A percentile compares a stretch with the other conserved stretches of the same genome.
Conservation (phyloP, 2,329 filamentous ascomycete genomes). For the Tolypocladium nubicola region DNA sequence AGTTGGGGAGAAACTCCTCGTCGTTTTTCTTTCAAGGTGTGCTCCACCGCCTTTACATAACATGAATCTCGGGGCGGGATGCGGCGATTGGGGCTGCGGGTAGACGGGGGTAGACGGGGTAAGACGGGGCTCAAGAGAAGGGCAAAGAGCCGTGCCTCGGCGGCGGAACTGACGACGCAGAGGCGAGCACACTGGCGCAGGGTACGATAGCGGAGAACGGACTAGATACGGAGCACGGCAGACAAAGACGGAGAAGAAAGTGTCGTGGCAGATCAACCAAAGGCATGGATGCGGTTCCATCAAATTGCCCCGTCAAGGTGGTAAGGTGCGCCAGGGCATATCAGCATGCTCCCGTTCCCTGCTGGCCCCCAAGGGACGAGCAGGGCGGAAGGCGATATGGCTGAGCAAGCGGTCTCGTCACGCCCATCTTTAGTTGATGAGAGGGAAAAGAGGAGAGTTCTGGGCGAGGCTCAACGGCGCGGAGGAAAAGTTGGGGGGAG, state of each 20-base stretch:
- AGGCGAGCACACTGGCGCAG: background rate
- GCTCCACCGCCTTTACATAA: slow-evolving; percentile 1
- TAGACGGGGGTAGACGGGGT: background rate
- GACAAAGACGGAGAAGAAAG: slow-evolving; percentile 11
- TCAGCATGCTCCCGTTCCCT: slow-evolving; percentile 46
- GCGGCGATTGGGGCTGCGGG: background rate
- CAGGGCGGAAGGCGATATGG: slow-evolving; percentile 41
- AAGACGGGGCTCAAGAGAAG: background rate
- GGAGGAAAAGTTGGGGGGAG: slow-evolving; percentile 4
- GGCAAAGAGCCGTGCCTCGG: background rate
- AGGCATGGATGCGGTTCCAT: slow-evolving; percentile 49
- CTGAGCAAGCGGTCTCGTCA: slow-evolving; percentile 60
- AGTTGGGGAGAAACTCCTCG: too few relatives aligned
- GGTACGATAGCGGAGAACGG: background rate
- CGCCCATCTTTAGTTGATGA: slow-evolving; percentile 67
- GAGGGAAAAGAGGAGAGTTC: slow-evolving; percentile 18
- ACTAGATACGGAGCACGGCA: background rate
- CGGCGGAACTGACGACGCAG: background rate
- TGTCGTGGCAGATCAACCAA: slow-evolving; percentile 24
- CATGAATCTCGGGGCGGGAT: background rate
- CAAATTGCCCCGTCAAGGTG: slow-evolving; percentile 55
- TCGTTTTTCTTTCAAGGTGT: background rate
- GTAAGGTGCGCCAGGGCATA: slow-evolving; percentile 54
- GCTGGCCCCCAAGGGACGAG: slow-evolving; percentile 2
- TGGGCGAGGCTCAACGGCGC: background rate